Evolutionary conservation across 164 flowering plant species (phyloP), one percentile per base, ranked within the genome.

Genomic region (Tinospora cordifolia): DNA sequence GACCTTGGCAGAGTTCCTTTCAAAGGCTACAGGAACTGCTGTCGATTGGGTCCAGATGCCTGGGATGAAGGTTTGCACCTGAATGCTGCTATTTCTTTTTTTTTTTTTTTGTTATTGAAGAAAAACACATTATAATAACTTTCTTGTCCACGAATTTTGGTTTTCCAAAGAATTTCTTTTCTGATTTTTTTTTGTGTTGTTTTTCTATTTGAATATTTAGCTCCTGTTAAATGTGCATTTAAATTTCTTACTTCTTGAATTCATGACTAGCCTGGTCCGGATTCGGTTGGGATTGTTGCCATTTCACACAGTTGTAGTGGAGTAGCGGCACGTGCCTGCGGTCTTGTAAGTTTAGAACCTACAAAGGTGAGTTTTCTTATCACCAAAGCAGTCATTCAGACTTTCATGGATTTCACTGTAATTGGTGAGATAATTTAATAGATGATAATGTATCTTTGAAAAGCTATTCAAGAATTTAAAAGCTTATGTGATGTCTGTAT

Each of bases 31-130:
- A 71, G 94, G 94, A 87, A 89, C 91, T 84, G 91, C 91, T 81
- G 90, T 87, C 64, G 90, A 87, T 85, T 89, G 94, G 94, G 87
- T 89, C 86, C 94, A 87, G 86, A 87, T 89, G 90, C 94, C 91
- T 78, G 94, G 94, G 87, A 87, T 89, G 94, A 89, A 89, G 94
- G 94, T 89, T 47, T 66, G 54, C 39, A 5, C 59, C 62, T n/a
- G 12, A 57, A 22, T 51, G 24, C 47, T 22, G 14, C n/a, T 62
- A 39, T 34, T 27, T 15, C 15, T 54, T 27, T 41, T 25, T 62
- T 4, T 30, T 2, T 30, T 39, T 66, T 17, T 58, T 58, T 54
- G 3, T 66, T 17, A 44, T 58, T 54, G 3, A 30, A 30, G 4
- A 30, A 30, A 30, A 30, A 30, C 2, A 30, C 19, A 22, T 17